A percentile compares a stretch with the other conserved stretches of the same genome.
These are phyloP conservation scores for Lepiota venenata DNA, from an alignment of 768 basidiomycete species.

Conservation along the genomic window DNA sequence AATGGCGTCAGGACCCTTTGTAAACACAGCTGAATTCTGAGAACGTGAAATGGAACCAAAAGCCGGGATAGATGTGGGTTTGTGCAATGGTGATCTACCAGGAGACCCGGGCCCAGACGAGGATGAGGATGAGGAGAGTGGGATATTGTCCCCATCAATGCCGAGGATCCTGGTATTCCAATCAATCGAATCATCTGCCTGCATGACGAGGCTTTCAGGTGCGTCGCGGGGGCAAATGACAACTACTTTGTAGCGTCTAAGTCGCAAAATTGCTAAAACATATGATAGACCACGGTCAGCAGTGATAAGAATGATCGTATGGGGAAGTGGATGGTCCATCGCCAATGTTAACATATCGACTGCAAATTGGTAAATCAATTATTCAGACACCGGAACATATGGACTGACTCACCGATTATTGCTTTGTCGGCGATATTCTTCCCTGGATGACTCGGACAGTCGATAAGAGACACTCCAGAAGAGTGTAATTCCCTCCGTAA, in stretches of 20 bases:
- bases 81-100: background rate
- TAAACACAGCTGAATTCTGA: background rate
- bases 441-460: conserved; percentile 33
- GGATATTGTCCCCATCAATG: background rate
- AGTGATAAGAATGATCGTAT: conserved; percentile 59
- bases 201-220: conserved; percentile 46
- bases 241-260: conserved; percentile 50
- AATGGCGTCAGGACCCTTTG: no score
- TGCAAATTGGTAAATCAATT: background rate
- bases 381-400: background rate
- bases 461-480: conserved; percentile 41
- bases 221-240: conserved; percentile 40
- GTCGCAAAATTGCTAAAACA: conserved; percentile 51
- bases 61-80: background rate
- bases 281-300: conserved; percentile 68
- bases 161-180: conserved; percentile 25
- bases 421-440: conserved; percentile 46
- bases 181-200: conserved; percentile 50
- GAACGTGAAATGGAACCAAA: background rate
- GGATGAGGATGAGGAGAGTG: background rate
- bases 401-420: conserved; percentile 37
- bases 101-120: conserved; percentile 1
- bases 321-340: conserved; percentile 45
- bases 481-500: conserved; percentile 42
- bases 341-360: conserved; percentile 26